phyloP scores from a whole-genome alignment of 495 filamentous ascomycete species.

The Aspergillus asperescens region DNA sequence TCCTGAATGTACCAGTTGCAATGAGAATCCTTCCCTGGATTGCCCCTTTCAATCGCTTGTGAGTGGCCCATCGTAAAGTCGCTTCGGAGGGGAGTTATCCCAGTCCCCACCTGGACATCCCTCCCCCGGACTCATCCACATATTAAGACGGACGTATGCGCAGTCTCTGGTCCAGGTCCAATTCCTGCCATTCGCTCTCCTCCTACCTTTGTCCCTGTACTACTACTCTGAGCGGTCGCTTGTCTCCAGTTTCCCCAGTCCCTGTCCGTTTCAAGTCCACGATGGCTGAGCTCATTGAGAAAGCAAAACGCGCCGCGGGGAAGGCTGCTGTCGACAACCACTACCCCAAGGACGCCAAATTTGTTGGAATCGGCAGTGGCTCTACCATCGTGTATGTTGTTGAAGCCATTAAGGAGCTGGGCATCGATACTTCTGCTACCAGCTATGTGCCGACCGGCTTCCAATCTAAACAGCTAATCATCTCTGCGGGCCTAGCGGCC shows the following conservation, averaged over 20 bases:
- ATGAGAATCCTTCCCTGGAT: constrained; percentile 9
- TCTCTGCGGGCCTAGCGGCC: constrained; percentile 66
- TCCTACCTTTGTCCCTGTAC: constrained; percentile 15
- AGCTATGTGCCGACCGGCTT: constrained; percentile 88
- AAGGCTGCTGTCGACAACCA: constrained; percentile 78
- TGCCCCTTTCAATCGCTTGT: constrained; percentile 7
- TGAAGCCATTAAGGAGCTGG: constrained; percentile 77
- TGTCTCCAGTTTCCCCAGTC: constrained; percentile 2
- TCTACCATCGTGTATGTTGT: constrained; percentile 94
- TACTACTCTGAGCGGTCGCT: constrained; percentile 11
- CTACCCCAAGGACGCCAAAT: constrained; percentile 64
- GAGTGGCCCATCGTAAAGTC: constrained; percentile 15
- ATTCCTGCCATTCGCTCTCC: constrained; percentile 1
- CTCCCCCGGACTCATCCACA: constrained; percentile 12
- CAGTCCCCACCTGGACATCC: constrained; percentile 12
- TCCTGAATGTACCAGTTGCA: constrained; percentile 2
- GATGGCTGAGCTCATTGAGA: constrained; percentile 56
- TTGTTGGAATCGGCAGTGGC: constrained; percentile 89
- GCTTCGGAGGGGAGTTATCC: constrained; percentile 3
- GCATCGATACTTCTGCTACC: constrained; percentile 55
- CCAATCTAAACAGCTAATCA: constrained; percentile 79
- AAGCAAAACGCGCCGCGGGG: constrained; percentile 79
- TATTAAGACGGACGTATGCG: constrained; percentile 7
- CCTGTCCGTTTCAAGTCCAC: constrained; percentile 26
- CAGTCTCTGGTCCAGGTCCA: constrained; percentile 16